phyloP scores from a whole-genome alignment of 179 eudicot species.

The Spergularia azorica region DNA sequence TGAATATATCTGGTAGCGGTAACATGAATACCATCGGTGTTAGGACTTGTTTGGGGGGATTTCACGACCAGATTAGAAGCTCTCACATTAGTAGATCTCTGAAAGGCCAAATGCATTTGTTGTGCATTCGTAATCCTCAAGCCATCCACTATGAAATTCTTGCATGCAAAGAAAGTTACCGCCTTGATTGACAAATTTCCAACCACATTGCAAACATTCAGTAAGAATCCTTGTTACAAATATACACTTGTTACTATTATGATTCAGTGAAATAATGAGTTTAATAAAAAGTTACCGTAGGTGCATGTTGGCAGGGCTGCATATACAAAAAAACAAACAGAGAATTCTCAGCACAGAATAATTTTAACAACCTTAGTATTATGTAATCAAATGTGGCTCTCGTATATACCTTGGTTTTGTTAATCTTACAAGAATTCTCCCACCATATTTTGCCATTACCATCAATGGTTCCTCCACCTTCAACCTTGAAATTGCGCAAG shows the following conservation, averaged over 20 bases:
- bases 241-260: neutral
- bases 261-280: no score
- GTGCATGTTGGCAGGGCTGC: conserved; percentile 68
- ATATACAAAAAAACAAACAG: neutral
- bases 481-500: conserved; percentile 48
- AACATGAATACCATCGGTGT: conserved; percentile 81
- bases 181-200: conserved; percentile 25
- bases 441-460: conserved; percentile 93
- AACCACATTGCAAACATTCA: neutral
- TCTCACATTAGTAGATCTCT: conserved; percentile 31
- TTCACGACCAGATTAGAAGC: conserved; percentile 33
- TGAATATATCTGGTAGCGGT: conserved; percentile 29
- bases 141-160: conserved; percentile 30
- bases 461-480: conserved; percentile 77
- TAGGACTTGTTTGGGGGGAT: conserved; percentile 72
- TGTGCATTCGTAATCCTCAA: conserved; percentile 37
- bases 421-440: conserved; percentile 72
- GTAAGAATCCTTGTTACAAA: neutral
- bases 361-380: no score
- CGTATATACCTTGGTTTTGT: conserved; percentile 45
- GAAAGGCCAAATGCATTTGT: conserved; percentile 41
- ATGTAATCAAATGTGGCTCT: no score
- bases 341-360: neutral
- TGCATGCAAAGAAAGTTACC: conserved; percentile 32
- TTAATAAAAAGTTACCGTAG: conserved; percentile 50